Evolutionary conservation across 2,329 filamentous ascomycete species (phyloP), one percentile per base, ranked within the genome.

Genomic region (Penicillium brasilianum): DNA sequence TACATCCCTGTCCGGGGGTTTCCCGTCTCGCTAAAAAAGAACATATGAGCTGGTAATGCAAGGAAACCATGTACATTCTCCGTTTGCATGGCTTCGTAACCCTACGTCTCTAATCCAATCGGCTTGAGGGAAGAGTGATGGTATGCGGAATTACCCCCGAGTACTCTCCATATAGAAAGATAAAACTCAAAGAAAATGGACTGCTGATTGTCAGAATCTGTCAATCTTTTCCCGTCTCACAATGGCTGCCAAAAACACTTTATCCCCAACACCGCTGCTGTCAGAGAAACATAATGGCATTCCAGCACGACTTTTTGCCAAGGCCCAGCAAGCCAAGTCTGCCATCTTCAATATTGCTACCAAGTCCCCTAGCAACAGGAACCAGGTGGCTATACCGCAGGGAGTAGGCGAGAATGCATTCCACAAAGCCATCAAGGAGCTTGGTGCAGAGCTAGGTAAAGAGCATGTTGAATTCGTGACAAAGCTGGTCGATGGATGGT

Each of bases 311-410:
- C 53, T 62, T 7, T 54, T 57, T 20, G 57, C 36, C 8, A 56
- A 60, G 39, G 60, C 60, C 18, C 53, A 62, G 7, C 39, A 62
- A n/a, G 36, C 53, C n/a, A 62, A 59, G 14, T 54, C 37, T 13
- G 57, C 41, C 13, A 60, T 62, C 13, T 59, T 57, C 16, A 20
- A 50, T 16, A 57, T 62, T 11, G 48, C 53, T 11, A 63, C 60
- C 28, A 64, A 57, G 22, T 13, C 53, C 10, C 41, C 50, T 44
- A 48, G 54, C 56, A 30, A 50, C 2, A 46, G 41, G 36, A 44
- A 36, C 3, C 22, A 54, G 20, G 55, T 60, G 30, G 48, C 58
- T 14, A 34, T 60, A 10, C 54, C 58, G 2, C 53, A 60, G 32
- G 58, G 58, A 1, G 32, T 57, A 22, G 39, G 43, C 9, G 53